Percentiles rank a stretch among this genome's conserved stretches.
Evolutionary conservation across 345 rosid genomes (phyloP).

Genomic region (Linum usitatissimum): DNA sequence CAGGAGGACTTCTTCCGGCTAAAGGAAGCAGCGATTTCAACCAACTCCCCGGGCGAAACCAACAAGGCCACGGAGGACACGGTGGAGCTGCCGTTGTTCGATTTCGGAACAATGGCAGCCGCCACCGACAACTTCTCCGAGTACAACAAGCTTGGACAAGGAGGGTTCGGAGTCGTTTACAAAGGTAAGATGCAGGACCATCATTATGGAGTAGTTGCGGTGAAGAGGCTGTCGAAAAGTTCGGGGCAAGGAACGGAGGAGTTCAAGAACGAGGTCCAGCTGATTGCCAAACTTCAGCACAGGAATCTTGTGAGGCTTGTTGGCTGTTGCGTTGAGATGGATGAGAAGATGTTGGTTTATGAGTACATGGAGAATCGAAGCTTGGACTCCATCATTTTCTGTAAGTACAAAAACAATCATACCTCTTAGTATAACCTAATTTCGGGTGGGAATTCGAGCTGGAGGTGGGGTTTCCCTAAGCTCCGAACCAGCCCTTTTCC

Average conservation of each 20-base stretch:
- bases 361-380: background rate
- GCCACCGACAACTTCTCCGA: conserved; percentile 43
- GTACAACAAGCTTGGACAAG: conserved; percentile 24
- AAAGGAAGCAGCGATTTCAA: too few relatives aligned
- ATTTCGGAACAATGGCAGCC: conserved; percentile 30
- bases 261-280: background rate
- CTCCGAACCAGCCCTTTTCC: too few relatives aligned
- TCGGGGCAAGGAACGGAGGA: background rate
- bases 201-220: background rate
- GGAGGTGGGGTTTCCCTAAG: too few relatives aligned
- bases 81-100: conserved; percentile 38
- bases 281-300: conserved; percentile 1
- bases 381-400: background rate
- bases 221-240: background rate
- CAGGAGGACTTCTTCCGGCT: too few relatives aligned
- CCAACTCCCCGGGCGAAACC: conserved; percentile 32
- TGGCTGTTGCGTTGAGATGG: background rate
- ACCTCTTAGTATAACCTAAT: too few relatives aligned
- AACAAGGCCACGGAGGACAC: conserved; percentile 34
- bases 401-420: too few relatives aligned
- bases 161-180: background rate
- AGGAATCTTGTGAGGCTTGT: background rate
- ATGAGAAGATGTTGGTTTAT: background rate
- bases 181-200: background rate
- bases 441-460: too few relatives aligned